Base-by-base conservation (phyloP, 192 early-diverging fungal species). In the Backusella liffmaniae region DNA sequence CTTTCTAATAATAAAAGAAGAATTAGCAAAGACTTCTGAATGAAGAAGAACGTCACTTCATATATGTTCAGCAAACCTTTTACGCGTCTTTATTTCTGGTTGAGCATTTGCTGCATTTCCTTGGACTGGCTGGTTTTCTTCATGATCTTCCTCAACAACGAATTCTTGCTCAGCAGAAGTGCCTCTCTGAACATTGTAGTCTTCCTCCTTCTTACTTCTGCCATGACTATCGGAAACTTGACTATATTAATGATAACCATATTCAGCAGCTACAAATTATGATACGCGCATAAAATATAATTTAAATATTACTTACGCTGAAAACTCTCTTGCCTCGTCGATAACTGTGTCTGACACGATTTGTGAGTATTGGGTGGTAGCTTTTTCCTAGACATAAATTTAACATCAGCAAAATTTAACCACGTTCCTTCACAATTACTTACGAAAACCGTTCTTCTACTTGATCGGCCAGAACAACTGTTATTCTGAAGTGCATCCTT, bases 401-500 rank as follows among this genome's bases (percentile, higher is more conserved):
- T 67, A 67, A 1, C 10, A 67, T 37, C 32, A 67, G 35, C 29
- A 67, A 37, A 18, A 37, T 67, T 67, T 34, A 32, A 67, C 30
- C 66, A 34, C 66, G 66, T 67, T 67, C 16, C 35, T 67, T 36
- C 26, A 67, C 26, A 37, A 67, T 34, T 36, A 67, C 30, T 67
- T 67, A 67, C 66, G 66, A 67, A 67, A 67, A 35, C 37, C 66
- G 13, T 67, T 67, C 66, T 67, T 67, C 66, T 67, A 67, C 66
- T 67, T 67, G 32, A 67, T 35, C 4, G 30, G 16, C 66, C 66
- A 67, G 32, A 67, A 67, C 66, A 13, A 34, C 30, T 67, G 15
- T 67, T 35, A 35, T 67, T 34, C 66, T 34, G 12, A 34, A 16
- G 26, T 67, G 66, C 66, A 67, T 67, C 30, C 66, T 67, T 67